phyloP scores from a whole-genome alignment of 2,329 filamentous ascomycete genomes.

The Penicillium sp. region DNA sequence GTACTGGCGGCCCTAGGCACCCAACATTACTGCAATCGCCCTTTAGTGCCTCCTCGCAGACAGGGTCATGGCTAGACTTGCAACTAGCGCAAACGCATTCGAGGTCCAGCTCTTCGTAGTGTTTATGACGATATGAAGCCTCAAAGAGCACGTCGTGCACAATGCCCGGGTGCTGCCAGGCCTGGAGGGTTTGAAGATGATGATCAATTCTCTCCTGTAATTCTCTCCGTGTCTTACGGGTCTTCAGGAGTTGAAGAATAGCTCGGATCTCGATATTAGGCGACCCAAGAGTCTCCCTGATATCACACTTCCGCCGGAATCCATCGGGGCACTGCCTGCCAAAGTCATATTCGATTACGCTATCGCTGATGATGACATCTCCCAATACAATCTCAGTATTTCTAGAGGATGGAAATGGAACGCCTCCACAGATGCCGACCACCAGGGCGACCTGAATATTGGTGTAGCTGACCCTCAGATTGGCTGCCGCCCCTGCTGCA shows the following conservation, averaged over 20 bases:
- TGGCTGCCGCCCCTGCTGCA: background rate
- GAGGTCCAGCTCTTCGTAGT: background rate
- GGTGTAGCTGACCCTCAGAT: background rate
- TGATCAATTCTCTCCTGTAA: background rate
- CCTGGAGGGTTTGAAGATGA: background rate
- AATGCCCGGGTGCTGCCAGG: background rate
- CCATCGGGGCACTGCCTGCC: background rate
- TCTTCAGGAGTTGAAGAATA: too few relatives aligned
- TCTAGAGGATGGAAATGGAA: background rate
- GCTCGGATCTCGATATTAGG: background rate
- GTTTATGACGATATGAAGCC: background rate
- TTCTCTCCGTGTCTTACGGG: background rate
- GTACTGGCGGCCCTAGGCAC: background rate
- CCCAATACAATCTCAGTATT: background rate
- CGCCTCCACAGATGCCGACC: constrained; percentile 1
- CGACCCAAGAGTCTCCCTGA: background rate
- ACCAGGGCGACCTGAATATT: background rate
- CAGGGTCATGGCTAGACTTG: background rate
- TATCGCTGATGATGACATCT: constrained; percentile 1
- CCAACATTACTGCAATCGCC: background rate
- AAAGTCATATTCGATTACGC: background rate
- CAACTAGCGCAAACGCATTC: background rate
- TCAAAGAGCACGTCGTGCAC: background rate
- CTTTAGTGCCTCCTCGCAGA: background rate
- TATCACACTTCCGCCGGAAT: background rate